These are phyloP conservation scores for Mucuna pruriens DNA, from an alignment of 306 rosid species.

Conservation along the genomic window DNA sequence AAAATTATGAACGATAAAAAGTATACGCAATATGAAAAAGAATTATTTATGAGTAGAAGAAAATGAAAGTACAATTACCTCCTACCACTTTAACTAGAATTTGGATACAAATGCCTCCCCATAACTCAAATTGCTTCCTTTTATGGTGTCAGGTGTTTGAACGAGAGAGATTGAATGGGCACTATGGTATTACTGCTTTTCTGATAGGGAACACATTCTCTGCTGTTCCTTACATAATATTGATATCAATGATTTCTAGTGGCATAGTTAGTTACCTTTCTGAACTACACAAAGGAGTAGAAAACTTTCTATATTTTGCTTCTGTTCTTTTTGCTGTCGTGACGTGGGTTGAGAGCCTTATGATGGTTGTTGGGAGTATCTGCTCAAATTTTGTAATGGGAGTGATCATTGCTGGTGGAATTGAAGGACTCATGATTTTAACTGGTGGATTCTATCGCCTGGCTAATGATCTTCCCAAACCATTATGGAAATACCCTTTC, in stretches of 20 bases:
- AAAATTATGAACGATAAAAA: no score
- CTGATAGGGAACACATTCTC: slow-evolving; percentile 58
- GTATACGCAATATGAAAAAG: no score
- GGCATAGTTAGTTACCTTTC: slow-evolving; percentile 57
- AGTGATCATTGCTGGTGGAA: slow-evolving; percentile 58
- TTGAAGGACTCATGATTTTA: slow-evolving; percentile 62
- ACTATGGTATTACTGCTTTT: slow-evolving; percentile 57
- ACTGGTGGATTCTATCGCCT: slow-evolving; percentile 59
- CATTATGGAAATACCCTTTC: slow-evolving; percentile 62
- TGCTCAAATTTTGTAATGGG: slow-evolving; percentile 66
- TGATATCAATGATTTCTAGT: slow-evolving; percentile 60
- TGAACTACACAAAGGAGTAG: slow-evolving; percentile 51
- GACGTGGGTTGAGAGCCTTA: slow-evolving; percentile 67
- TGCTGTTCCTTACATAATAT: slow-evolving; percentile 53
- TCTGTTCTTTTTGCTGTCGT: slow-evolving; percentile 47
- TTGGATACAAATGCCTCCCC: not conserved
- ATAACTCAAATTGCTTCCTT: not conserved
- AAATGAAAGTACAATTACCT: no score
- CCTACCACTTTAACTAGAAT: no score
- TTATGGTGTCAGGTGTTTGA: slow-evolving; percentile 44
- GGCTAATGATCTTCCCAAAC: slow-evolving; percentile 61
- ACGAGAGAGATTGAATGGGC: slow-evolving; percentile 69
- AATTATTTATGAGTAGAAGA: no score
- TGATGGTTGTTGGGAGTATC: slow-evolving; percentile 70
- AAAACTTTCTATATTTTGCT: slow-evolving; percentile 52